Evolutionary conservation across 202 grass and related monocot species (phyloP).

Genomic region (Zoysia matrella): DNA sequence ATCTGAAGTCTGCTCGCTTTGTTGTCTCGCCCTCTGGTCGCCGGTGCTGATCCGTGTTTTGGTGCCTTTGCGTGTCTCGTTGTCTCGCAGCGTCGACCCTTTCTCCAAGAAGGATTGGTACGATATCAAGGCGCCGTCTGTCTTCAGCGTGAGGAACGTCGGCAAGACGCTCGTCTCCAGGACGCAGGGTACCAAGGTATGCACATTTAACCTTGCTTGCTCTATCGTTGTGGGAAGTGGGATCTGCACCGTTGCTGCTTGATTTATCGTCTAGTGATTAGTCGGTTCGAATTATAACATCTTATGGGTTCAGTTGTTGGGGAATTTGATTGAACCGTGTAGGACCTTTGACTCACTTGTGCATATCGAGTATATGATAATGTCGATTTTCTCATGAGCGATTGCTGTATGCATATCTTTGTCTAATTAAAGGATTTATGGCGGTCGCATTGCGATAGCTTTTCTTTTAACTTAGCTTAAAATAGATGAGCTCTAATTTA

Average conservation of each 20-base stretch:
- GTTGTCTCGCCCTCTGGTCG: not conserved
- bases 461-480: not conserved
- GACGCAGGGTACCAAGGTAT: slow-evolving; percentile 82
- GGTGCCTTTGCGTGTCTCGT: not conserved
- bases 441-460: not conserved
- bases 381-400: not conserved
- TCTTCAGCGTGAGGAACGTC: slow-evolving; percentile 57
- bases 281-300: not conserved
- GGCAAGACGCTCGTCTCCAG: slow-evolving; percentile 85
- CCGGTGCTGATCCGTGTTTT: slow-evolving; percentile 3
- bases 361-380: not conserved
- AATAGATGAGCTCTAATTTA: not conserved
- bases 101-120: no score
- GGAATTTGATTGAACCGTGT: not conserved
- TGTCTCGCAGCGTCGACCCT: slow-evolving; percentile 57
- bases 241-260: not conserved
- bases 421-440: not conserved
- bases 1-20: not conserved
- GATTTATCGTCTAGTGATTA: not conserved
- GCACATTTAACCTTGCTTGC: not conserved
- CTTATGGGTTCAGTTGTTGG: not conserved
- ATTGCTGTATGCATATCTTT: not conserved
- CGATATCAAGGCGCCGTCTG: slow-evolving; percentile 17
- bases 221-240: not conserved
- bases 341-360: not conserved